phyloP scores from a whole-genome alignment of 352 stramenopile species.

The Globisporangium uncinulatum region DNA sequence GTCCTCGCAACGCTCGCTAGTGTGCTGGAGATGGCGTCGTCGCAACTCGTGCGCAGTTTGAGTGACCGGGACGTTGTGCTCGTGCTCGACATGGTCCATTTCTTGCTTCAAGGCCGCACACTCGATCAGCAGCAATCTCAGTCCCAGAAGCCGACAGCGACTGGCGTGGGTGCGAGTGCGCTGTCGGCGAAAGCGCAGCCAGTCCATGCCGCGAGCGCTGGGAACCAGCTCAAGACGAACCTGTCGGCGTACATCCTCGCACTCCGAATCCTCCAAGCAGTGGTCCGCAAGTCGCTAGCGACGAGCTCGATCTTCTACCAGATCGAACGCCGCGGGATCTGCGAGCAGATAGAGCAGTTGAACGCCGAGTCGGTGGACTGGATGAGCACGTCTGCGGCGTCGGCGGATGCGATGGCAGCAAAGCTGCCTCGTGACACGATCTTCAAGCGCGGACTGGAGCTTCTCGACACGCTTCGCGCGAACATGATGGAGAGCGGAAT shows the following conservation, averaged over 20 bases:
- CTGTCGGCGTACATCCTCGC: slow-evolving; percentile 64
- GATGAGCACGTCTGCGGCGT: slow-evolving; percentile 16
- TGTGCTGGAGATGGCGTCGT: slow-evolving; percentile 71
- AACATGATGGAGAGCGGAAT: slow-evolving; percentile 76
- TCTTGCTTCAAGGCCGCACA: slow-evolving; percentile 47
- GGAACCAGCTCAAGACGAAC: slow-evolving; percentile 25
- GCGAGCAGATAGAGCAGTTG: slow-evolving; percentile 63
- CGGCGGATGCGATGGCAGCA: slow-evolving; percentile 8
- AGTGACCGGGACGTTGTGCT: slow-evolving; percentile 49
- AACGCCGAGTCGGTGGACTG: slow-evolving; percentile 35
- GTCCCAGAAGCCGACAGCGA: neutral
- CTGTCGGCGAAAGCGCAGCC: neutral
- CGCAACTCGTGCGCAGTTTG: slow-evolving; percentile 39
- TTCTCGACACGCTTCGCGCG: slow-evolving; percentile 49
- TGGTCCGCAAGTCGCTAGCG: slow-evolving; percentile 54
- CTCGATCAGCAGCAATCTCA: slow-evolving; percentile 4
- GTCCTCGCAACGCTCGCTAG: slow-evolving; percentile 61
- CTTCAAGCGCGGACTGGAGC: slow-evolving; percentile 39
- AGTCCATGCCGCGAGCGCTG: neutral
- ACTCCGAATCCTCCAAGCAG: slow-evolving; percentile 62
- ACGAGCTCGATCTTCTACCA: slow-evolving; percentile 68
- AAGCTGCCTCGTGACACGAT: slow-evolving; percentile 29
- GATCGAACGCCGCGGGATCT: slow-evolving; percentile 76
- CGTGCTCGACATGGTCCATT: slow-evolving; percentile 63
- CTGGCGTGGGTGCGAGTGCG: neutral